Conservation (phyloP, 768 basidiomycete species). For the Boletus coccyginus region DNA sequence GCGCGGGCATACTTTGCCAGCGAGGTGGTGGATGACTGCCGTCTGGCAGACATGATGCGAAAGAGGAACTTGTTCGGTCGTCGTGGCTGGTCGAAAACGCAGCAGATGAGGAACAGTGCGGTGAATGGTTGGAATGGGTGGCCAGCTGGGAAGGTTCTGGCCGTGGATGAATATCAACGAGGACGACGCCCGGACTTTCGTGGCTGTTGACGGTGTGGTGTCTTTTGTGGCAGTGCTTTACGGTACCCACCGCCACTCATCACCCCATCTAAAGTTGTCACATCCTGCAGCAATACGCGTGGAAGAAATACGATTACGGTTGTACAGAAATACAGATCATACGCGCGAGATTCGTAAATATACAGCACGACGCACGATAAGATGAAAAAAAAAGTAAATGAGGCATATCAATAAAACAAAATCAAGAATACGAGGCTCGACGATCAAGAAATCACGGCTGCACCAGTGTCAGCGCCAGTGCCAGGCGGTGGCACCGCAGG, state of each 20-base stretch:
- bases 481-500: no score
- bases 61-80: conserved; percentile 11
- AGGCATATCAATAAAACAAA: background rate
- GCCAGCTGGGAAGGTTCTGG: background rate
- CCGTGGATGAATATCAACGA: background rate
- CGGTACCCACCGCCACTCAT: no score
- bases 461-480: no score
- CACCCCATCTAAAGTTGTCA: no score
- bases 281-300: no score
- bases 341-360: background rate
- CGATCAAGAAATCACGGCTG: no score
- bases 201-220: conserved; percentile 9
- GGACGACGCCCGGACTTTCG: no score
- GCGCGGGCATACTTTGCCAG: conserved; percentile 66
- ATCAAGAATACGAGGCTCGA: background rate
- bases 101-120: conserved; percentile 21
- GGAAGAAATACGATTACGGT: no score
- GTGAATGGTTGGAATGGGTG: background rate
- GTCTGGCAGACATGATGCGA: conserved; percentile 69
- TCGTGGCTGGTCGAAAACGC: conserved; percentile 9
- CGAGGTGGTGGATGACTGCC: conserved; percentile 81
- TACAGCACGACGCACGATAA: background rate
- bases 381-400: no score
- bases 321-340: background rate
- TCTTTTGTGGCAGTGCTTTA: conserved; percentile 17